Conservation (phyloP, 371 early-diverging fungal genomes). For the Enteropsectra breve region DNA sequence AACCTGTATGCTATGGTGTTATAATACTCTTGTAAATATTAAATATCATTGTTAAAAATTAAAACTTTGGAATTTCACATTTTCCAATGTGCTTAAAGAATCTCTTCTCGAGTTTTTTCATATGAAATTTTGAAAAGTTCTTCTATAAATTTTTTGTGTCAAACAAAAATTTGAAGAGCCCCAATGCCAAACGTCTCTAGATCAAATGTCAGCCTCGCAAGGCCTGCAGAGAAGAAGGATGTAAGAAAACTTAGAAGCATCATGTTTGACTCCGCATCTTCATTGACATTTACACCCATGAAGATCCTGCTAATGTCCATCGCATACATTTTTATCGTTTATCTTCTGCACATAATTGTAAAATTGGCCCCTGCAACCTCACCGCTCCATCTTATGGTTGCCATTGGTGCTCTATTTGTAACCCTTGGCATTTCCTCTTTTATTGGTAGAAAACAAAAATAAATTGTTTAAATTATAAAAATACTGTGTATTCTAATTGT, state of each 20-base stretch:
- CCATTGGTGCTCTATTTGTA: conserved; percentile 28
- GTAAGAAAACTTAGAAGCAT: conserved; percentile 27
- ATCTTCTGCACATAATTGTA: conserved; percentile 54
- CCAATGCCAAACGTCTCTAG: background rate
- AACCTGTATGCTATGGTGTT: no score
- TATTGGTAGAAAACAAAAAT: conserved; percentile 24
- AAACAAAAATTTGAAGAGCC: no score
- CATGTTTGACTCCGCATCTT: conserved; percentile 27
- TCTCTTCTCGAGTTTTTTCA: no score
- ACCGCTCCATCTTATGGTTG: conserved; percentile 41
- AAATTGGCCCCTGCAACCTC: conserved; percentile 49
- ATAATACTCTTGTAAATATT: no score
- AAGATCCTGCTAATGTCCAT: conserved; percentile 57
- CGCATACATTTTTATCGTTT: conserved; percentile 55
- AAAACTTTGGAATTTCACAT: no score
- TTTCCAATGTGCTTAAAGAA: no score
- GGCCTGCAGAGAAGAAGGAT: background rate
- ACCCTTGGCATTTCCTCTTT: conserved; percentile 26
- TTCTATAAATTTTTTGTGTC: no score
- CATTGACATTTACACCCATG: conserved; percentile 41
- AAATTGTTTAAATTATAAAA: background rate
- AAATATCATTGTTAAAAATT: no score
- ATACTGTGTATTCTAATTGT: background rate
- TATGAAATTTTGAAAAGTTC: no score
- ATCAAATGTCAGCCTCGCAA: background rate